Base-by-base conservation (phyloP, 495 filamentous ascomycete species). In the Trichoderma virens region DNA sequence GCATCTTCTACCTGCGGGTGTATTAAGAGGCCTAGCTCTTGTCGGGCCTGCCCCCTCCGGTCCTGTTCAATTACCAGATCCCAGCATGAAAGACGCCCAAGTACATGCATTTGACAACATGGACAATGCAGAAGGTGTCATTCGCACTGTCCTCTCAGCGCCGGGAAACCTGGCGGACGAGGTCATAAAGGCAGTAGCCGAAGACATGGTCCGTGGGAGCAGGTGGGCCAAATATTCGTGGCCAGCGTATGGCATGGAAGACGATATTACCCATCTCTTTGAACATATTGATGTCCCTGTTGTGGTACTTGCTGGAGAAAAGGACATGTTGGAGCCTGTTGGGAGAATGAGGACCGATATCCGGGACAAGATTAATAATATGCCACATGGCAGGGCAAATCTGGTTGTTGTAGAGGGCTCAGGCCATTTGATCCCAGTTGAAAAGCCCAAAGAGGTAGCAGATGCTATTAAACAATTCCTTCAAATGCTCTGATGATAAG, bases 241-340 rank as follows among this genome's bases (percentile, higher is more conserved):
- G 78, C 73, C 73, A 28, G 28, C 61, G 32, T 75, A 78, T 70
- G 76, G 67, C 8, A 79, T 79, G 74, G 64, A 61, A 35, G 77
- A 79, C 63, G 74, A 79, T 69, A 72, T 80, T 59, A 63, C 68
- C 0, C 38, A 64, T 4, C 14, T 41, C 14, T 65, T 70, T 20
- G 69, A 65, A 39, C 65, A 59, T 43, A 69, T 75, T 16, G 27
- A 67, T 34, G 66, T 78, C 3, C 62, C 76, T 1, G 70, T 73
- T 28, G 45, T 74, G 25, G 76, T 79, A 63, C 43, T 75, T 43
- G 76, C 73, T 9, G 78, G 75, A 60, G 67, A 73, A 5, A 68
- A 65, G 56, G 76, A 77, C 62, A 65, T 67, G 18, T 70, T 79
- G 3, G 68, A 77, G 65, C 56, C 61, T 13, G 67, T 65, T 8